Evolutionary conservation across 805 yeast genomes (phyloP).

Genomic region (Ogataea trehalophila): DNA sequence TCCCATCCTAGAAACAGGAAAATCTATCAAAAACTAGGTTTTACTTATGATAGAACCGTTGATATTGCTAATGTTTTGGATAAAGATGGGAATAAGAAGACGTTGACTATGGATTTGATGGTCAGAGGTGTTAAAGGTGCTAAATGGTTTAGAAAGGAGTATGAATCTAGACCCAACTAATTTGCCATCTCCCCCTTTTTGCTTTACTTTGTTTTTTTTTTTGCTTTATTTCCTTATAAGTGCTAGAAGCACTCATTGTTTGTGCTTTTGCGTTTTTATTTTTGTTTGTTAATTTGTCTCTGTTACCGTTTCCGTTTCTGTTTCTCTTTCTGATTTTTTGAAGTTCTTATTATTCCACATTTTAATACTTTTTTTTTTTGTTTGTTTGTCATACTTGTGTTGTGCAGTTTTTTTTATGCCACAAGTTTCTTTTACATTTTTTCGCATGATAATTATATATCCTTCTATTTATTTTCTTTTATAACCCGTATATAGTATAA

Average conservation of each 20-base stretch:
- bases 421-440: no score
- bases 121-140: constrained; percentile 35
- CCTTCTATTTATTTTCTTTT: no score
- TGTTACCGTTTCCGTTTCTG: not conserved
- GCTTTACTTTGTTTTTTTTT: not conserved
- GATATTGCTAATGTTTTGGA: constrained; percentile 30
- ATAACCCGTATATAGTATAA: no score
- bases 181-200: not conserved
- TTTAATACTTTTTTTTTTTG: no score
- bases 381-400: no score
- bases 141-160: constrained; percentile 26
- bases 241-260: not conserved
- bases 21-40: constrained; percentile 53
- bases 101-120: constrained; percentile 34
- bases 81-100: constrained; percentile 21
- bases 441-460: no score
- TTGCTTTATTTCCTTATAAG: not conserved
- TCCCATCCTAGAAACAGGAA: constrained; percentile 50
- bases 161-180: not conserved
- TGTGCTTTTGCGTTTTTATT: not conserved
- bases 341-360: not conserved
- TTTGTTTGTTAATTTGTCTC: not conserved
- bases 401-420: no score
- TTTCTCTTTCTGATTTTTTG: not conserved
- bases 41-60: constrained; percentile 34